These are phyloP conservation scores for Gossypium sturtianum DNA, from an alignment of 345 rosid genomes.

Conservation along the genomic window DNA sequence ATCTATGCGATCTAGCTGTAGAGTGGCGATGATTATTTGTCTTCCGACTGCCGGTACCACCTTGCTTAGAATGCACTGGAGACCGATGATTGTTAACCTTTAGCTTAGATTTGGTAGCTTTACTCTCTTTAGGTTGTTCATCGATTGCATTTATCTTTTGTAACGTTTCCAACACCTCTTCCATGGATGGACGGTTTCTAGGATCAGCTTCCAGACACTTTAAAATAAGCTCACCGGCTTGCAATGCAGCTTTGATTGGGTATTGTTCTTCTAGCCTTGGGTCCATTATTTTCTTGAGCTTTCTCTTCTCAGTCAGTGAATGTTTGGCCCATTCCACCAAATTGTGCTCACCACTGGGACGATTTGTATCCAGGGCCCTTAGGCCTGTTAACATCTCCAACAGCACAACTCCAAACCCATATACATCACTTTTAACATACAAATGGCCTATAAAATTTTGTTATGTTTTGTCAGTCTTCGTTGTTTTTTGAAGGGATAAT, in stretches of 20 bases:
- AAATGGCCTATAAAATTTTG: conserved; percentile 47
- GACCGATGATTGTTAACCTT: not conserved
- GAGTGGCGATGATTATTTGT: not conserved
- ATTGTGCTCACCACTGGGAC: conserved; percentile 39
- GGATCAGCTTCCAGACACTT: conserved; percentile 59
- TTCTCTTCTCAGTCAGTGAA: conserved; percentile 34
- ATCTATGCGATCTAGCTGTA: not conserved
- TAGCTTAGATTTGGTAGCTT: not conserved
- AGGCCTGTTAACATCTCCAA: conserved; percentile 71
- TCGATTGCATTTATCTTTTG: conserved; percentile 29
- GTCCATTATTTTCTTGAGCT: conserved; percentile 65
- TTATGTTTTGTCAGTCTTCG: too few relatives aligned
- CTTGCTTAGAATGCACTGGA: not conserved
- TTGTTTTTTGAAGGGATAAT: too few relatives aligned
- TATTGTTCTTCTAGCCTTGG: conserved; percentile 46
- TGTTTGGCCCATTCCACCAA: conserved; percentile 65
- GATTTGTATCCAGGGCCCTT: conserved; percentile 47
- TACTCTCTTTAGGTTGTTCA: conserved; percentile 28
- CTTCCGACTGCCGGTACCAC: not conserved
- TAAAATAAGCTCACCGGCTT: conserved; percentile 41
- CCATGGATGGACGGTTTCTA: conserved; percentile 69
- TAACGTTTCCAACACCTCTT: conserved; percentile 40
- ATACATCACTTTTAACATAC: conserved; percentile 78
- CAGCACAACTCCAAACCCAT: conserved; percentile 79
- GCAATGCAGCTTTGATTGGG: conserved; percentile 42